Conservation (phyloP, 768 basidiomycete genomes). For the Dentipellis fragilis region DNA sequence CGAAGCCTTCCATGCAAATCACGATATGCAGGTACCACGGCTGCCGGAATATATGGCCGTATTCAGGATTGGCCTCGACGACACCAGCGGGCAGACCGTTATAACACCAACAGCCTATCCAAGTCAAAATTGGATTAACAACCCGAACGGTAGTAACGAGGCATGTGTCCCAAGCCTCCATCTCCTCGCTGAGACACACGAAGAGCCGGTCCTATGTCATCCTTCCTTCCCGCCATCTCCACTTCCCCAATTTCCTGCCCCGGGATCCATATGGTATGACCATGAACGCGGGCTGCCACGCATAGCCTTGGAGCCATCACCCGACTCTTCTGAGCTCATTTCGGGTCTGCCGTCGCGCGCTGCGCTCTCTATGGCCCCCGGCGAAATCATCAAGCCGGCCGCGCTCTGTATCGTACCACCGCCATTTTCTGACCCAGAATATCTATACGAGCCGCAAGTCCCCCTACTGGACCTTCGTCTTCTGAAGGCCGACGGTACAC, state of each 20-base stretch:
- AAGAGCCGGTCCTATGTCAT: not conserved
- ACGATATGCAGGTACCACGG: too few relatives aligned
- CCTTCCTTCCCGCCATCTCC: not conserved
- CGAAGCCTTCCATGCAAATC: not conserved
- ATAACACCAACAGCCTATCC: not conserved
- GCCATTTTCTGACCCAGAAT: not conserved
- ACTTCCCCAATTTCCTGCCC: not conserved
- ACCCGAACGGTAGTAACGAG: too few relatives aligned
- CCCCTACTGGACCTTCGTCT: not conserved
- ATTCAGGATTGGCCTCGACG: not conserved
- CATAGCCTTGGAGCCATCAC: not conserved
- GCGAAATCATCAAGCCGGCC: not conserved
- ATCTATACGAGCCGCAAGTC: not conserved
- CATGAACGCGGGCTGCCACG: not conserved
- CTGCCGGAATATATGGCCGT: too few relatives aligned
- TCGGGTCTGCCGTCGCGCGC: not conserved
- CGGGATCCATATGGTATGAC: not conserved
- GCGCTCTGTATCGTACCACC: not conserved
- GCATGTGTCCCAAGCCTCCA: not conserved
- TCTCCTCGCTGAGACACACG: not conserved
- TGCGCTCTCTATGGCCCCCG: not conserved
- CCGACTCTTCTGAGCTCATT: not conserved
- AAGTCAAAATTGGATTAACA: too few relatives aligned
- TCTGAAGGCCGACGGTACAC: not conserved
- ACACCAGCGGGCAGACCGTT: not conserved